Percentiles rank a stretch among this genome's conserved stretches.
phyloP scores from a whole-genome alignment of 2,329 filamentous ascomycete species.

The Chaetomium olivaceum region DNA sequence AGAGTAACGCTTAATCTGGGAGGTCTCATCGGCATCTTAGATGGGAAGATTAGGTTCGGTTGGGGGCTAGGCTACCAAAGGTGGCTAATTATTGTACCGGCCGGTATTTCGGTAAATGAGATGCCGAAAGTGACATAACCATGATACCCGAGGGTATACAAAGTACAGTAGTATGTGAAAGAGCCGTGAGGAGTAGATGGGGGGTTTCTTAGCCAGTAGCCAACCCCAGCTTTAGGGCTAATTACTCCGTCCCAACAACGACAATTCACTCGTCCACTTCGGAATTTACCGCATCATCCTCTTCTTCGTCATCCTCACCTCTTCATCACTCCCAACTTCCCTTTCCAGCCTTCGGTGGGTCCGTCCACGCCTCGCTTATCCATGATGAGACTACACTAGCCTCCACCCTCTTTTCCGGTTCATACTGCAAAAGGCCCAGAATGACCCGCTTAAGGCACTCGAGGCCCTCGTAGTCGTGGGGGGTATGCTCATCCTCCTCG shows the following conservation, averaged over 20 bases:
- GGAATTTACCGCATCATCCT: background rate
- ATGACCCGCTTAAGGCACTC: background rate
- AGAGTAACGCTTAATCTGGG: background rate
- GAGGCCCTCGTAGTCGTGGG: background rate
- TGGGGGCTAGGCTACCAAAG: background rate
- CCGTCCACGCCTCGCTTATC: background rate
- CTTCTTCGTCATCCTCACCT: background rate
- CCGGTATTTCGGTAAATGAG: background rate
- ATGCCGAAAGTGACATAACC: background rate
- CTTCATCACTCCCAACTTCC: background rate
- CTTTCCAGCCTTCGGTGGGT: background rate
- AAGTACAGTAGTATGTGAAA: background rate
- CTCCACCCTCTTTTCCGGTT: background rate
- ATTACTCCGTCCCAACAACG: background rate
- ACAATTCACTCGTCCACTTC: background rate
- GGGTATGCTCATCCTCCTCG: background rate
- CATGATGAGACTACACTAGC: background rate
- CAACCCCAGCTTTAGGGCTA: background rate
- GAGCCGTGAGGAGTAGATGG: background rate
- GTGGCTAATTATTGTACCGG: slow-evolving; percentile 2
- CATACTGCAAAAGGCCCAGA: background rate
- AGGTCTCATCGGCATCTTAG: background rate
- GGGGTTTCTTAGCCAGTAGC: background rate
- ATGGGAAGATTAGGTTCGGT: background rate
- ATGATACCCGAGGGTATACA: background rate